Base-by-base conservation (phyloP, 768 basidiomycete genomes). In the Phylloporus sp. region DNA sequence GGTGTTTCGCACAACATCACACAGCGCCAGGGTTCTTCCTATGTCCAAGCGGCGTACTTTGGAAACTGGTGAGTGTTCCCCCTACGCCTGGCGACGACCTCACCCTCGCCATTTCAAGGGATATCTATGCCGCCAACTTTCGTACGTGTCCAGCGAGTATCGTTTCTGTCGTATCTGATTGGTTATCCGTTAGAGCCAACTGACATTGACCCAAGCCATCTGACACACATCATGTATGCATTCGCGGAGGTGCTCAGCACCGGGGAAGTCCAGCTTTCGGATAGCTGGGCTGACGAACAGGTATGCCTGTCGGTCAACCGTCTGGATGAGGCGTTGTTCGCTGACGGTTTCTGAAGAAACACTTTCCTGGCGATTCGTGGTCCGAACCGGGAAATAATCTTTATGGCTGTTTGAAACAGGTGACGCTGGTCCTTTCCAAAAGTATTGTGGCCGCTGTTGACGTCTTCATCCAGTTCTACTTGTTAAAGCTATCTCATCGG, bases 391-490 rank as follows among this genome's bases (percentile, higher is more conserved):
- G 88, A 18, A 88, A 82, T 65, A 91, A 91, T 59, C 70, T 91
- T 6, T 93, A 90, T 55, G 89, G 88, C 0, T 84, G 82, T 65
- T 69, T 93, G 60, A 91, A 91, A 71, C 90, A 91, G 63, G 75
- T 87, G 27, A 72, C 71, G 15, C 54, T 5, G 40, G 12, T 32
- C n/a, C 20, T 18, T 29, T 5, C 36, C 16, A 27, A 12, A 5
- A 15, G 29, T 10, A 2, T n/a, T 20, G 18, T 6, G n/a, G 24
- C 7, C 18, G 5, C 47, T 2, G 2, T 16, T 55, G 40, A 58
- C 34, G 26, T 20, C 18, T 1, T 20, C 23, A 5, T 45, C 13
- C 18, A 64, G 70, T 58, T 79, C 42, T 77, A 76, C 62, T 72
- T 86, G 39, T 59, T 86, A 52, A 88, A 88, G 66, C 63, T 86